Conservation (phyloP, 2,329 filamentous ascomycete species). For the Aspergillus piperis region DNA sequence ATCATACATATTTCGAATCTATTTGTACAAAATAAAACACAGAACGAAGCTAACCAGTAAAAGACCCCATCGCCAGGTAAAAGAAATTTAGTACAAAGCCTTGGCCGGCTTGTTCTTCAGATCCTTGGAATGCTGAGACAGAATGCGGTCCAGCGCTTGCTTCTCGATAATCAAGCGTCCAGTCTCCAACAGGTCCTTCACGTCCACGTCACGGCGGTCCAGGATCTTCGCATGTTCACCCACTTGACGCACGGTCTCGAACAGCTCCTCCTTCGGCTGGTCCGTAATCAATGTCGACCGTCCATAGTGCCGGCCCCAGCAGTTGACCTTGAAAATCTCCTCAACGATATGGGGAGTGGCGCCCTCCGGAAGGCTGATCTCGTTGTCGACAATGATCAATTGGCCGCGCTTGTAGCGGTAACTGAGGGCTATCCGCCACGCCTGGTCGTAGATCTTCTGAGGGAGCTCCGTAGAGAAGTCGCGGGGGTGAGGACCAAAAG, state of each 20-base stretch:
- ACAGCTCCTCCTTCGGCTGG: slow-evolving; percentile 62
- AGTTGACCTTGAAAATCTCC: slow-evolving; percentile 69
- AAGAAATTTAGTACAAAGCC: slow-evolving; percentile 34
- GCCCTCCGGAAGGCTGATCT: slow-evolving; percentile 64
- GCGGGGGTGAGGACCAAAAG: slow-evolving; percentile 85
- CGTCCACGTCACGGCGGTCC: slow-evolving; percentile 78
- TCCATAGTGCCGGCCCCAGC: slow-evolving; percentile 67
- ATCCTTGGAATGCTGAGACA: slow-evolving; percentile 63
- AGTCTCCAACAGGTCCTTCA: slow-evolving; percentile 88
- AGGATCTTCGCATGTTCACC: slow-evolving; percentile 69
- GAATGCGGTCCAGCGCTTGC: slow-evolving; percentile 72
- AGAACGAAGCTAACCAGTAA: slow-evolving; percentile 15
- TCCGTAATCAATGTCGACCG: slow-evolving; percentile 75
- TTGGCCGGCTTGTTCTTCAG: slow-evolving; percentile 36
- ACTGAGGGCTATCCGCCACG: slow-evolving; percentile 90
- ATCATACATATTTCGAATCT: slow-evolving; percentile 27
- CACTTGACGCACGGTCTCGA: slow-evolving; percentile 64
- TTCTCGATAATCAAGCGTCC: slow-evolving; percentile 86
- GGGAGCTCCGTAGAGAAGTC: slow-evolving; percentile 85
- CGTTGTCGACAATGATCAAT: slow-evolving; percentile 79
- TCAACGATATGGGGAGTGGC: slow-evolving; percentile 60
- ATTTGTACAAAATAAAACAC: slow-evolving; percentile 34
- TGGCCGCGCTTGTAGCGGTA: slow-evolving; percentile 88
- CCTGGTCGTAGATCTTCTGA: slow-evolving; percentile 89
- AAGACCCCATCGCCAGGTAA: slow-evolving; percentile 2